These are phyloP conservation scores for Acanthochlamys bracteata DNA, from an alignment of 106 monocot genomes.

Conservation along the genomic window DNA sequence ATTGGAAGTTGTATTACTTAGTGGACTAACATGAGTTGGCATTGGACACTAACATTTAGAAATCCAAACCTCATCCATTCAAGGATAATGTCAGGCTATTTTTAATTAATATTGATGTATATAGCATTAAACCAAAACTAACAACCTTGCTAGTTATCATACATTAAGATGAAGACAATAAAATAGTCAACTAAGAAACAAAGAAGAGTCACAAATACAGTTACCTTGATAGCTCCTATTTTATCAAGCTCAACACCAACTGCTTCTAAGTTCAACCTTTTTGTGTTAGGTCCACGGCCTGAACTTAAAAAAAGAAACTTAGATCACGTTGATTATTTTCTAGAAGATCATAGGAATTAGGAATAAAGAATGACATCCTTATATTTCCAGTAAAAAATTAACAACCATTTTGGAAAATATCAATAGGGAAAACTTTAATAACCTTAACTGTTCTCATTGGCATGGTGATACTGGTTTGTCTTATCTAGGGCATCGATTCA, in stretches of 20 bases:
- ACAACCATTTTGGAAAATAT: too few species aligned
- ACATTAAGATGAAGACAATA: not conserved
- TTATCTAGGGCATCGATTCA: too few species aligned
- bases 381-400: too few species aligned
- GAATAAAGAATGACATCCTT: too few species aligned
- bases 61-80: not conserved
- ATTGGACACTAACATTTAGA: not conserved
- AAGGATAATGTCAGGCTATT: not conserved
- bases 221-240: slow-evolving; percentile 88
- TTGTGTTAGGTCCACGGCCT: slow-evolving; percentile 86
- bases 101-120: not conserved
- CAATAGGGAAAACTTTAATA: too few species aligned
- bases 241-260: slow-evolving; percentile 88
- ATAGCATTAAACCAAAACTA: not conserved
- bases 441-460: too few species aligned
- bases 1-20: too few species aligned
- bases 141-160: not conserved
- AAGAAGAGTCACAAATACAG: not conserved
- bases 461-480: too few species aligned
- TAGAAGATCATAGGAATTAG: too few species aligned
- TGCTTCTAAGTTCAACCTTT: slow-evolving; percentile 83
- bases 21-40: too few species aligned
- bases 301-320: slow-evolving; percentile 1
- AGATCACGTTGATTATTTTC: not conserved
- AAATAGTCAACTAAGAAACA: not conserved